Conservation (phyloP, 208 protist genomes). For the Leishmania turanica region DNA sequence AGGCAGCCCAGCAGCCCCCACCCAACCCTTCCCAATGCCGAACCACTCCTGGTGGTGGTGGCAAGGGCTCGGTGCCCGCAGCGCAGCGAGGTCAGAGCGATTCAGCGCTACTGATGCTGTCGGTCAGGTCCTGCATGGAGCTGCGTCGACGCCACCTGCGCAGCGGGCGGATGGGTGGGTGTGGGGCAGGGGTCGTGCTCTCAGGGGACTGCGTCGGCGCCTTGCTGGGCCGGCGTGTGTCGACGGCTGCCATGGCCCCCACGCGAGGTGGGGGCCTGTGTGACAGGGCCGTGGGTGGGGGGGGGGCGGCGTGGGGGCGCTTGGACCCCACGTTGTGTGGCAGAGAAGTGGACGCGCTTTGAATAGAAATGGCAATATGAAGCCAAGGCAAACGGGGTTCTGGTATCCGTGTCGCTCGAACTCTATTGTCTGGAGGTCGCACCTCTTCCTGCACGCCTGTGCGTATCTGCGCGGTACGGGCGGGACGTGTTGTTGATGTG, state of each 20-base stretch:
- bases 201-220: too few species aligned
- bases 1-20: background rate
- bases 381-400: background rate
- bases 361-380: background rate
- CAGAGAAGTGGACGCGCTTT: background rate
- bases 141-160: too few species aligned
- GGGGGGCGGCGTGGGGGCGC: too few species aligned
- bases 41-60: background rate
- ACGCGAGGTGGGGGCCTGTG: too few species aligned
- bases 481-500: too few species aligned
- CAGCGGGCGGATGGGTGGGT: background rate
- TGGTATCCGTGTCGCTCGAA: background rate
- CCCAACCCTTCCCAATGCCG: background rate
- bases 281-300: too few species aligned
- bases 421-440: background rate
- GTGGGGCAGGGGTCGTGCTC: background rate
- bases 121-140: too few species aligned
- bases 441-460: background rate
- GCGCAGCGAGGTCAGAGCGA: background rate
- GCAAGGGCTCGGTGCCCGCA: background rate
- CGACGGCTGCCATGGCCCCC: too few species aligned
- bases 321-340: too few species aligned
- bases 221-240: too few species aligned
- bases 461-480: background rate
- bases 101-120: too few species aligned